Percentiles rank a stretch among this genome's conserved stretches.
These are phyloP conservation scores for Aspergillus arachidicola DNA, from an alignment of 2,329 filamentous ascomycete genomes.

Conservation along the genomic window DNA sequence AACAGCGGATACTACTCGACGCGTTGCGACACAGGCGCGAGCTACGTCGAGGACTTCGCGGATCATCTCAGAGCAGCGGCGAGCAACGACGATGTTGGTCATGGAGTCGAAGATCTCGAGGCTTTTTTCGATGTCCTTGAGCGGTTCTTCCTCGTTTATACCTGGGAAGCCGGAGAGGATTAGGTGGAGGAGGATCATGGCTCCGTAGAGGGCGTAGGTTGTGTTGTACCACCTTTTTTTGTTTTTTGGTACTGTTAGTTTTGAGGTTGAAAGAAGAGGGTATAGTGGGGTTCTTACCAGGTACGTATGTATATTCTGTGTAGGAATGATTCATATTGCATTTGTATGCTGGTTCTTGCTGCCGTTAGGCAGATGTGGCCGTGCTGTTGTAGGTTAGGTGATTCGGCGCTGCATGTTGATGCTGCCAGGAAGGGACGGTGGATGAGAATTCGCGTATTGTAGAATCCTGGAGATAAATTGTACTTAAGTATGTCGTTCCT, in stretches of 20 bases:
- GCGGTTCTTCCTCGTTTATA: slow-evolving; percentile 24
- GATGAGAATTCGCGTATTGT: slow-evolving; percentile 33
- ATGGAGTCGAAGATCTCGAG: slow-evolving; percentile 35
- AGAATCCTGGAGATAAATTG: slow-evolving; percentile 24
- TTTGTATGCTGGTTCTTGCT: slow-evolving; percentile 28
- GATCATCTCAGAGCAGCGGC: slow-evolving; percentile 34
- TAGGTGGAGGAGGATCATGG: slow-evolving; percentile 37
- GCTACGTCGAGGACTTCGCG: slow-evolving; percentile 32
- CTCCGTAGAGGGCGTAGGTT: slow-evolving; percentile 36
- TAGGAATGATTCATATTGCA: slow-evolving; percentile 34
- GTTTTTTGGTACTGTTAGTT: background rate
- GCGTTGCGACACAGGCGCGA: slow-evolving; percentile 18
- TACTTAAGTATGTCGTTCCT: background rate
- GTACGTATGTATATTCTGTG: slow-evolving; percentile 35
- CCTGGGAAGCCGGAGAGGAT: slow-evolving; percentile 25
- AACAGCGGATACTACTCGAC: slow-evolving; percentile 6
- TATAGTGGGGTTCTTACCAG: slow-evolving; percentile 17
- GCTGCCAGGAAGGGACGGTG: slow-evolving; percentile 32
- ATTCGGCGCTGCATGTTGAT: slow-evolving; percentile 15
- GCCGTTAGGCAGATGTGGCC: slow-evolving; percentile 31
- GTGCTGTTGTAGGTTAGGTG: slow-evolving; percentile 18
- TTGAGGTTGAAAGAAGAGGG: background rate
- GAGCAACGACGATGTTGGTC: slow-evolving; percentile 33
- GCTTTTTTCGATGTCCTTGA: slow-evolving; percentile 32
- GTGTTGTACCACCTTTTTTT: slow-evolving; percentile 35